Base-by-base conservation (phyloP, 1,284 basidiomycete species). In the Irpex rosettiformis region DNA sequence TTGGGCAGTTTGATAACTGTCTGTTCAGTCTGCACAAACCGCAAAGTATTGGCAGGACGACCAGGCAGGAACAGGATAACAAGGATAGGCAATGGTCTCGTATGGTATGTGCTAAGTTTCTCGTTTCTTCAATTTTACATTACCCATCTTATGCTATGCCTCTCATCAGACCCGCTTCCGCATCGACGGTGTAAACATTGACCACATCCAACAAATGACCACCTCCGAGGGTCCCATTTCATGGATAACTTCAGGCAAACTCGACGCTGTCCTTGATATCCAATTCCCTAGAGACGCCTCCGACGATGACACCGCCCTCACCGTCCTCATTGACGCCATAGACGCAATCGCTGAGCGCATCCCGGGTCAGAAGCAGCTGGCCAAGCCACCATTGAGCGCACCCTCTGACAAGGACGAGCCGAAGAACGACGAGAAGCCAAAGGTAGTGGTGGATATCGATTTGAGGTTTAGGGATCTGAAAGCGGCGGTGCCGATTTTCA, bases 1-100 rank as follows among this genome's bases (percentile, higher is more conserved):
- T 97, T 3, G 96, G 96, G 0, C 97, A 99, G 70, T 93, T 96
- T 64, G 96, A 99, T 71, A 98, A 98, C 67, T 99, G 97, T 68
- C 71, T 99, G 13, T 98, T 98, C 77, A 98, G 95, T 68, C 72
- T 99, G 62, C 96, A 99, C 72, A 93, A 91, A 70, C 96, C 96
- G 6, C 96, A 99, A 75, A 96, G 93, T 70, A 94, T 99, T 54
- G 93, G 95, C 3, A 81, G 93, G 62, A 96, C 93, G 3, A 93
- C 86, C 49, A 89, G 92, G 63, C 88, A 88, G 51, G 89, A 92
- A 62, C 88, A 88, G 68, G 91, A 96, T 62, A 74, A 89, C 51
- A 86, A 86, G 68, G 91, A 93, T 66, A 83, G 86, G 16, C 83
- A 89, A 60, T 94, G 91, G 88, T 88, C 88, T 42, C 84, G 93